Conservation (phyloP, 1,139 yeast genomes). For the Suhomyces panamericanus region DNA sequence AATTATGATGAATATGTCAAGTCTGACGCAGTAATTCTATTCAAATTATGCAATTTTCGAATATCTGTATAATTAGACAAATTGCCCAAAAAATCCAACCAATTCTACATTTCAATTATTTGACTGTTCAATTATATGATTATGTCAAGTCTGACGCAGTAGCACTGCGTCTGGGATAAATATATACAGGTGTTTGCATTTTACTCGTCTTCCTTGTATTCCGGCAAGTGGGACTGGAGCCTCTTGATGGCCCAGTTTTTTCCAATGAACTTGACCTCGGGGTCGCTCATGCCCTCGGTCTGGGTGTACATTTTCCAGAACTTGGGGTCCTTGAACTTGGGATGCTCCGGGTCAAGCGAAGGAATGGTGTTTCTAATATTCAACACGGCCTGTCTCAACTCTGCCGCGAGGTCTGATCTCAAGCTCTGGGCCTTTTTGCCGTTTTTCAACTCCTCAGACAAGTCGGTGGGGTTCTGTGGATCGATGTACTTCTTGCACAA, state of each 20-base stretch:
- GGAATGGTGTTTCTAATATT: constrained; percentile 53
- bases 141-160: too few species aligned
- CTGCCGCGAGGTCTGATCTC: constrained; percentile 70
- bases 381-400: constrained; percentile 63
- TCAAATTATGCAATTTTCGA: too few species aligned
- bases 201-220: constrained; percentile 25
- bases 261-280: constrained; percentile 68
- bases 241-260: constrained; percentile 78
- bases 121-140: too few species aligned
- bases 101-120: too few species aligned
- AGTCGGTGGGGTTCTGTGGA: constrained; percentile 52
- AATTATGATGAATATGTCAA: too few species aligned
- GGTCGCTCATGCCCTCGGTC: constrained; percentile 66
- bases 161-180: too few species aligned
- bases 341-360: constrained; percentile 49
- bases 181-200: constrained; percentile 7
- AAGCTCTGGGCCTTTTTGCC: constrained; percentile 65
- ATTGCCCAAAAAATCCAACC: too few species aligned
- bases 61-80: too few species aligned
- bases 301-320: constrained; percentile 72
- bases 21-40: too few species aligned
- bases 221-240: constrained; percentile 58
- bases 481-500: constrained; percentile 57
- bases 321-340: constrained; percentile 61
- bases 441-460: constrained; percentile 58